Percentiles rank a stretch among this genome's conserved stretches.
These are phyloP conservation scores for Suillus subaureus DNA, from an alignment of 768 basidiomycete genomes.

Conservation along the genomic window DNA sequence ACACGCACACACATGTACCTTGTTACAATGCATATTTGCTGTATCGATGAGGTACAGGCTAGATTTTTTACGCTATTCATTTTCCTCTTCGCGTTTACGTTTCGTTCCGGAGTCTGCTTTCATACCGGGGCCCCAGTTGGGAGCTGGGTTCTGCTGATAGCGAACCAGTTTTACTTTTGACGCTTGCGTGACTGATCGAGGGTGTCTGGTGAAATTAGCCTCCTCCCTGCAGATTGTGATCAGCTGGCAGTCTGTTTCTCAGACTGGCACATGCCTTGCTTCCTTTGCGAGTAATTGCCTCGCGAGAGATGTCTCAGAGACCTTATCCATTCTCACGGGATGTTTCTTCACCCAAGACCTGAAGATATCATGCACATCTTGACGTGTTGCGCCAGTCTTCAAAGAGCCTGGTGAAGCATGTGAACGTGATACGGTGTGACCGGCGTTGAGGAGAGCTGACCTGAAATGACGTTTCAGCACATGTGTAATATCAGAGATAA, in stretches of 20 bases:
- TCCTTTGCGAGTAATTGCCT: constrained; percentile 67
- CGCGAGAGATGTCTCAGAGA: constrained; percentile 74
- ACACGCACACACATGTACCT: background rate
- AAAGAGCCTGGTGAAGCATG: constrained; percentile 89
- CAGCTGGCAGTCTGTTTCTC: background rate
- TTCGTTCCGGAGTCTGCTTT: constrained; percentile 51
- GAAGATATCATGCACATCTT: constrained; percentile 78
- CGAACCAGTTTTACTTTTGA: constrained; percentile 78
- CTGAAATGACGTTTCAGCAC: constrained; percentile 39
- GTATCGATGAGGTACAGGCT: background rate
- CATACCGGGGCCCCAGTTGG: constrained; percentile 89
- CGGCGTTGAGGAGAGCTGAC: constrained; percentile 87
- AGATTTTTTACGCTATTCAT: constrained; percentile 12
- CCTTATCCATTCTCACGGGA: constrained; percentile 84
- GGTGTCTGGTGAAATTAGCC: constrained; percentile 81
- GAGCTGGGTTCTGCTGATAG: constrained; percentile 89
- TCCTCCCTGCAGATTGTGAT: constrained; percentile 41
- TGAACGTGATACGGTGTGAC: constrained; percentile 84
- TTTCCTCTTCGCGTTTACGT: constrained; percentile 25
- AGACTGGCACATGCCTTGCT: constrained; percentile 51
- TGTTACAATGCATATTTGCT: constrained; percentile 3
- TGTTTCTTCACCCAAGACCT: constrained; percentile 82
- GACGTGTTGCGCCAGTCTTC: constrained; percentile 81
- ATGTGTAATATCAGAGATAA: background rate
- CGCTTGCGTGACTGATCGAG: constrained; percentile 58